Evolutionary conservation across 2,329 filamentous ascomycete genomes (phyloP), one percentile per base, ranked within the genome.

Genomic region (Xylariales sp.): DNA sequence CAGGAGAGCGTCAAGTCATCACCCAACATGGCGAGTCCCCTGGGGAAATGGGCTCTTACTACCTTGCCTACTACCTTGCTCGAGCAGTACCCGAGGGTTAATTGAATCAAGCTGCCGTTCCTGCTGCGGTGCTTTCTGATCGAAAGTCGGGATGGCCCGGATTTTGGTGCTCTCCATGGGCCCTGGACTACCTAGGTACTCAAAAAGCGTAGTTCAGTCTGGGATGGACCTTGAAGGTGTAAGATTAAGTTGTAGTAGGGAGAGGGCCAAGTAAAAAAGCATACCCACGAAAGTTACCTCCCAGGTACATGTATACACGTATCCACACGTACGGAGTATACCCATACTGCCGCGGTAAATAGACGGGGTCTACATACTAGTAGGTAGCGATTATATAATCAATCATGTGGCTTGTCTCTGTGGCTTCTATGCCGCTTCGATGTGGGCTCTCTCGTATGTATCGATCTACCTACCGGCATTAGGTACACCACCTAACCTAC

Each of bases 161-260:
- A 12, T 18, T 41, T 62, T 52, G 10, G 12, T 53, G 16, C 18
- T 54, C 14, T n/a, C 16, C 6, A 43, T 12, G 18, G 41, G 8
- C 23, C 18, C 52, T 52, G 57, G 46, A 60, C 30, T 52, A 52
- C n/a, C 39, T 7, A 43, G 23, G 23, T 23, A 23, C 23, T 23
- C 23, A 53, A 45, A 52, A 16, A 28, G 28, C 43, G 30, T 56
- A 10, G 6, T 49, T 41, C 8, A 10, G 39, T 32, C 57, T 4
- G 18, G 52, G 57, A 30, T 52, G 16, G 36, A 45, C 56, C 56
- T 43, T 58, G 62, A 43, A 23, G 36, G 41, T 5, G 3, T 3
- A 12, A 41, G 30, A 30, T 46, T 41, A 53, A 48, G n/a, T 23
- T 52, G 41, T 45, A 34, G 54, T 32, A 45, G 16, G 10, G 23